A percentile compares a stretch with the other conserved stretches of the same genome.
These are phyloP conservation scores for Curvularia hawaiiensis DNA, from an alignment of 2,329 filamentous ascomycete species.

Conservation along the genomic window DNA sequence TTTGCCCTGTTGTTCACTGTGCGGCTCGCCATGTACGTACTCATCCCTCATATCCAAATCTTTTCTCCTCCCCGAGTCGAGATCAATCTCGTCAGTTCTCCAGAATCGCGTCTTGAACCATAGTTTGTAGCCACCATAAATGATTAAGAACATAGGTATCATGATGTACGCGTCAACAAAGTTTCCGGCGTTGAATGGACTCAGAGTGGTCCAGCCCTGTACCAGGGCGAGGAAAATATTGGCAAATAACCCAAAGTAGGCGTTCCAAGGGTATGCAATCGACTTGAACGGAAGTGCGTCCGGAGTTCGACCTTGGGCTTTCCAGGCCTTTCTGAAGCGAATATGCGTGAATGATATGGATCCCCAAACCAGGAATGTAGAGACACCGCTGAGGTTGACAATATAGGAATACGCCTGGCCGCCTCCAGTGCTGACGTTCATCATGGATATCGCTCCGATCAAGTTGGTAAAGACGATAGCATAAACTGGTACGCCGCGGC, in stretches of 20 bases:
- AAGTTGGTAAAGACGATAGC: conserved; percentile 71
- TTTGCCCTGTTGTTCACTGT: conserved; percentile 12
- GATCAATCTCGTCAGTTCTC: conserved; percentile 46
- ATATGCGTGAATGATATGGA: conserved; percentile 74
- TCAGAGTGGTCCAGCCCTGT: conserved; percentile 59
- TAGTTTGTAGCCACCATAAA: conserved; percentile 56
- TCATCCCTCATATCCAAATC: conserved; percentile 42
- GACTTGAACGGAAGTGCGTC: conserved; percentile 56
- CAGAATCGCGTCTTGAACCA: conserved; percentile 46
- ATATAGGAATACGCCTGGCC: conserved; percentile 70
- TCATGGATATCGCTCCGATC: conserved; percentile 74
- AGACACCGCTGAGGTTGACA: conserved; percentile 71
- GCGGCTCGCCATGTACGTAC: conserved; percentile 8
- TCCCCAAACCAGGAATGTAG: conserved; percentile 74
- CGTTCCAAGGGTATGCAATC: conserved; percentile 56
- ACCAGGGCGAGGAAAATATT: conserved; percentile 60
- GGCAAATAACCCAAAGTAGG: conserved; percentile 54
- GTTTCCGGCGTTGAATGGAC: conserved; percentile 56
- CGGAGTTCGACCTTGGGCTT: conserved; percentile 45
- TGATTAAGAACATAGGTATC: conserved; percentile 55
- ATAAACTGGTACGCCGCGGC: conserved; percentile 64
- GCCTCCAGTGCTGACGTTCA: conserved; percentile 72
- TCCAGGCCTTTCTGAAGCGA: conserved; percentile 69
- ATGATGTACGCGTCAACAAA: conserved; percentile 62
- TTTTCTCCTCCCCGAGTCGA: conserved; percentile 45